These are phyloP conservation scores for Phialocephala subalpina DNA, from an alignment of 2,329 filamentous ascomycete species.

Conservation along the genomic window DNA sequence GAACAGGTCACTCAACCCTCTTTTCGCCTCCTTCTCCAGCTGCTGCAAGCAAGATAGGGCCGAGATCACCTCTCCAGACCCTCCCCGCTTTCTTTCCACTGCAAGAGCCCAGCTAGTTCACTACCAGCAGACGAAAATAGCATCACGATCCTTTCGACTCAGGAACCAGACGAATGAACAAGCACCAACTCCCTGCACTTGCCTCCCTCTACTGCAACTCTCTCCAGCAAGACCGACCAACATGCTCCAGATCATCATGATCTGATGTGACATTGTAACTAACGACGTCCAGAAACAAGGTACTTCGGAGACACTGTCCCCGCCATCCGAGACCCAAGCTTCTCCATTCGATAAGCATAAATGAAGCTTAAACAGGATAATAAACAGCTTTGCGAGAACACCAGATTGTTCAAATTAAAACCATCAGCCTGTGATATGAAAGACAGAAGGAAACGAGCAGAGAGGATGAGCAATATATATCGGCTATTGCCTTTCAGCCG, in stretches of 20 bases:
- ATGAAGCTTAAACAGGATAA: slow-evolving; percentile 10
- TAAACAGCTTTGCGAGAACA: neutral
- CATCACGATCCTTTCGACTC: neutral
- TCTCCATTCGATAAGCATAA: slow-evolving; percentile 1
- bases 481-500: slow-evolving; percentile 23
- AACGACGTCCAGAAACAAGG: neutral
- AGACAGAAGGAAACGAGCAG: neutral
- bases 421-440: neutral
- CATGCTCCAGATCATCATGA: neutral
- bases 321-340: neutral
- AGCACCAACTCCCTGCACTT: neutral
- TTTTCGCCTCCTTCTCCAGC: neutral
- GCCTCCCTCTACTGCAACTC: neutral
- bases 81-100: neutral
- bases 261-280: neutral
- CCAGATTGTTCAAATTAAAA: neutral
- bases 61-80: neutral
- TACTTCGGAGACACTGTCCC: neutral
- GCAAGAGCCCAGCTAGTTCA: neutral
- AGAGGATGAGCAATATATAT: slow-evolving; percentile 14
- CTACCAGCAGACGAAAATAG: slow-evolving; percentile 1
- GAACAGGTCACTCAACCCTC: neutral
- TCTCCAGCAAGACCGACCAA: neutral
- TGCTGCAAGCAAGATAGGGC: neutral
- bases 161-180: slow-evolving; percentile 15